phyloP scores from a whole-genome alignment of 192 early-diverging fungal species.

The Coemansia sp. region DNA sequence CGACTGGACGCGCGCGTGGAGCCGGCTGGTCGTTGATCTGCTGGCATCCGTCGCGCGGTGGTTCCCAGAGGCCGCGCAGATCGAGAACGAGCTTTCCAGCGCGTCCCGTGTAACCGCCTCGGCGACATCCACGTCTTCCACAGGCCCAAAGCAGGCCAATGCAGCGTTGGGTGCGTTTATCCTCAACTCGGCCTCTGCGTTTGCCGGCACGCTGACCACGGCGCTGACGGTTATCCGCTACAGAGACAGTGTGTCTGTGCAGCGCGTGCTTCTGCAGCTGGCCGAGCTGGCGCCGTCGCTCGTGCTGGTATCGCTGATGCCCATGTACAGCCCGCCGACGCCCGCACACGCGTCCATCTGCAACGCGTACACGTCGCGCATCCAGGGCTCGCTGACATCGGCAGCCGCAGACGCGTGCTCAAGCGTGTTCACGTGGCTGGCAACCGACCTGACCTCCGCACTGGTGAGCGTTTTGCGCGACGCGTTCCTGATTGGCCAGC shows the following conservation, averaged over 20 bases:
- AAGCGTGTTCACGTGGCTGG: conserved; percentile 9
- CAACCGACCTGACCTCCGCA: neutral
- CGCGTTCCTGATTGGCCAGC: conserved; percentile 19
- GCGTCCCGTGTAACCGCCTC: neutral
- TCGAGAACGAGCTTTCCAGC: conserved; percentile 29
- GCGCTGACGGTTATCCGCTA: conserved; percentile 10
- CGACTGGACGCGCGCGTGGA: conserved; percentile 45
- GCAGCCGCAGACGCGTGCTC: neutral
- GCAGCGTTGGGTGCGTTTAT: conserved; percentile 8
- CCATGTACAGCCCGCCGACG: conserved; percentile 29
- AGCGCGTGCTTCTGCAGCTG: conserved; percentile 9
- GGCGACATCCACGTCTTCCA: too few species aligned
- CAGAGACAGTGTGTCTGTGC: conserved; percentile 15
- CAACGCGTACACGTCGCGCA: conserved; percentile 14
- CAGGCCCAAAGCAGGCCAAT: neutral
- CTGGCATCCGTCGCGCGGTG: conserved; percentile 2
- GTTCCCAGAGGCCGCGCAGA: conserved; percentile 33
- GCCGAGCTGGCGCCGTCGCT: conserved; percentile 21
- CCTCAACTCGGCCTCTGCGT: conserved; percentile 1
- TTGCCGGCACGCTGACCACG: neutral
- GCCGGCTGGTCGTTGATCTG: conserved; percentile 19
- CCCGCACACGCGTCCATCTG: conserved; percentile 25
- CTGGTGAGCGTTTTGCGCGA: conserved; percentile 17
- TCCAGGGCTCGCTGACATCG: conserved; percentile 9
- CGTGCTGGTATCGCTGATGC: conserved; percentile 16